These are phyloP conservation scores for Piloderma croceum DNA, from an alignment of 768 basidiomycete genomes.

Conservation along the genomic window DNA sequence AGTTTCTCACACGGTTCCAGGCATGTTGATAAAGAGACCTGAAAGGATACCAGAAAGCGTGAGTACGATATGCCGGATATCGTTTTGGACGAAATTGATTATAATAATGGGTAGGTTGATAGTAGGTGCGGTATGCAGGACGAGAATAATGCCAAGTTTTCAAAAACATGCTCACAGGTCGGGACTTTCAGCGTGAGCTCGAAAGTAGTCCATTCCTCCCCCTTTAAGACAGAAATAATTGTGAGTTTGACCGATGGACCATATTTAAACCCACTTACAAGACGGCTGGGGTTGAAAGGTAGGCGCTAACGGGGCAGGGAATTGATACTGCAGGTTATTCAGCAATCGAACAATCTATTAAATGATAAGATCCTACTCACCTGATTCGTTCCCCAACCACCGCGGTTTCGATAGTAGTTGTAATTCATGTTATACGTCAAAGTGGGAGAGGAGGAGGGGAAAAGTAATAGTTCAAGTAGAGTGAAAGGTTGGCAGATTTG, in stretches of 20 bases:
- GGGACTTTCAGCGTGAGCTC: constrained; percentile 51
- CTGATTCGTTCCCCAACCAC: constrained; percentile 45
- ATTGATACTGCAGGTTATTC: constrained; percentile 21
- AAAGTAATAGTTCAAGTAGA: constrained; percentile 9
- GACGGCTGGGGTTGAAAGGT: constrained; percentile 42
- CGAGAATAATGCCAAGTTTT: constrained; percentile 2
- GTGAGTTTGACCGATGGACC: constrained; percentile 15
- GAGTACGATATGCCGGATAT: too few species aligned
- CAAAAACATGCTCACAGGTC: constrained; percentile 51
- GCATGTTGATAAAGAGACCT: constrained; percentile 54
- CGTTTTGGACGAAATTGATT: too few species aligned
- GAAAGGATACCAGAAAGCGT: constrained; percentile 32
- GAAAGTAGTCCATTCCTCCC: constrained; percentile 58
- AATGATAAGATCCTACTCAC: constrained; percentile 17
- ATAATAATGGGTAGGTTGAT: neutral
- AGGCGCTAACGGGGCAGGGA: constrained; percentile 30
- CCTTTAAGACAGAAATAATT: constrained; percentile 32
- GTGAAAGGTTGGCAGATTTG: constrained; percentile 7
- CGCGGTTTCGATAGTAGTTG: constrained; percentile 36
- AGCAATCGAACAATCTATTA: neutral
- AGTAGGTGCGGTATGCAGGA: neutral
- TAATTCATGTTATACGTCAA: constrained; percentile 35
- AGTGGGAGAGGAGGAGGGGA: constrained; percentile 5
- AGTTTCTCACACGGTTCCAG: constrained; percentile 42
- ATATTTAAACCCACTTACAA: constrained; percentile 40